Evolutionary conservation across 768 basidiomycete genomes (phyloP), one percentile per base, ranked within the genome.

Genomic region (Tricholoma bakamatsutake): DNA sequence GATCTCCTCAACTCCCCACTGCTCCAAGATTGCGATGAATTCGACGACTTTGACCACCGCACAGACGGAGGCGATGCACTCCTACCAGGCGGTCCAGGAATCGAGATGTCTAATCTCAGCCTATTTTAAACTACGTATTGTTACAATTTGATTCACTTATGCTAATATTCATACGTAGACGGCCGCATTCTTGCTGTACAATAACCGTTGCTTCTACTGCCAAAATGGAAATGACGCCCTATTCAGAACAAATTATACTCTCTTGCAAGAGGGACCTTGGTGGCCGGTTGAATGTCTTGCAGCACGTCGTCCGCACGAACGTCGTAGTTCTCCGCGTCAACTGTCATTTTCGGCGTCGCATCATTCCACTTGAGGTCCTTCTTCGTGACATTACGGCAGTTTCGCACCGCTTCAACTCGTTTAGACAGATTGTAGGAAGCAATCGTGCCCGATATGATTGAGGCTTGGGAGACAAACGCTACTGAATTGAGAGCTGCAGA

Each of bases 311-410:
- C 88, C 8, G 90, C 93, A 15, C 73, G 71, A 4, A 98, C 97
- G 42, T 88, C 88, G 64, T 94, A 98, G 46, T 75, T 89, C 73
- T 98, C 96, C 1, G 97, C 88, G 66, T 99, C 93, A 34, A 99
- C 95, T 48, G 57, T 75, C 84, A 99, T 92, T 68, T 76, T 77
- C 2, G 97, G 97, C 59, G 84, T 82, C 48, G 77, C 70, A 52
- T 83, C 77, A 69, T 99, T 99, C 85, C 85, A 90, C 72, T 97
- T 98, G 92, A 98, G 95, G 65, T 93, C 84, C 66, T 80, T 81
- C 79, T 99, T 98, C 21, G 69, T 80, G 55, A 99, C 75, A 4
- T 66, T 71, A 24, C 94, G 76, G 61, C 96, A 98, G 21, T 79
- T 78, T 51, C 74, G 75, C 45, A 99, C 96, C 0, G 91, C 81